Conservation (phyloP, 2,329 filamentous ascomycete genomes). For the Fusarium pseudocircinatum region DNA sequence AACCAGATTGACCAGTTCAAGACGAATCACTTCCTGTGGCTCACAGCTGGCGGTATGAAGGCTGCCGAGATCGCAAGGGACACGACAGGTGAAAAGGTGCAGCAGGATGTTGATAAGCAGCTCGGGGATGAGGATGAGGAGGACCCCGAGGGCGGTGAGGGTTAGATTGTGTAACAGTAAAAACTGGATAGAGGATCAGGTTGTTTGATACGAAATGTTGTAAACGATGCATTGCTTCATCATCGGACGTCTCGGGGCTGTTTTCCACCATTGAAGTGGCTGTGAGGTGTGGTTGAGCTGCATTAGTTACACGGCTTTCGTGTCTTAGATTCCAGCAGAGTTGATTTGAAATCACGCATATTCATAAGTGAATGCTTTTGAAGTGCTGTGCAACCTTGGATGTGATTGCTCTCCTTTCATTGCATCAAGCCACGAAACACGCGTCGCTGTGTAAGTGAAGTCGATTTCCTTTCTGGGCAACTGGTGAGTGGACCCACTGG, state of each 20-base stretch:
- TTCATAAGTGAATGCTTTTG: neutral
- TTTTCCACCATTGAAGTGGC: neutral
- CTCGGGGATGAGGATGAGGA: conserved; percentile 64
- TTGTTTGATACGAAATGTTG: neutral
- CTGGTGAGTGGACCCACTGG: neutral
- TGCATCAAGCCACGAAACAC: neutral
- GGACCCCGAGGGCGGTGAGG: conserved; percentile 59
- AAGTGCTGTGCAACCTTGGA: neutral
- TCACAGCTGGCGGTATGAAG: conserved; percentile 74
- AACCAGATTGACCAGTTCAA: conserved; percentile 81
- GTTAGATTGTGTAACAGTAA: conserved; percentile 42
- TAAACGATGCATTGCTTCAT: conserved; percentile 12
- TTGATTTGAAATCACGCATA: conserved; percentile 15
- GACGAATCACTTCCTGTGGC: conserved; percentile 77
- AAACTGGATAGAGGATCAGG: conserved; percentile 5
- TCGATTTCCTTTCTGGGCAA: neutral
- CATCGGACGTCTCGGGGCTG: conserved; percentile 6
- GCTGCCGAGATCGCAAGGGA: conserved; percentile 59
- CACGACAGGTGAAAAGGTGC: conserved; percentile 49
- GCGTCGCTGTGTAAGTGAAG: conserved; percentile 13
- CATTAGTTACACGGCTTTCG: neutral
- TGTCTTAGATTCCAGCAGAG: neutral
- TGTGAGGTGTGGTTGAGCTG: neutral
- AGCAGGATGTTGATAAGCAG: conserved; percentile 57
- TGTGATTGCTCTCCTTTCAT: neutral